A percentile compares a stretch with the other conserved stretches of the same genome.
phyloP scores from a whole-genome alignment of 768 basidiomycete genomes.

The Boletus speciosus region DNA sequence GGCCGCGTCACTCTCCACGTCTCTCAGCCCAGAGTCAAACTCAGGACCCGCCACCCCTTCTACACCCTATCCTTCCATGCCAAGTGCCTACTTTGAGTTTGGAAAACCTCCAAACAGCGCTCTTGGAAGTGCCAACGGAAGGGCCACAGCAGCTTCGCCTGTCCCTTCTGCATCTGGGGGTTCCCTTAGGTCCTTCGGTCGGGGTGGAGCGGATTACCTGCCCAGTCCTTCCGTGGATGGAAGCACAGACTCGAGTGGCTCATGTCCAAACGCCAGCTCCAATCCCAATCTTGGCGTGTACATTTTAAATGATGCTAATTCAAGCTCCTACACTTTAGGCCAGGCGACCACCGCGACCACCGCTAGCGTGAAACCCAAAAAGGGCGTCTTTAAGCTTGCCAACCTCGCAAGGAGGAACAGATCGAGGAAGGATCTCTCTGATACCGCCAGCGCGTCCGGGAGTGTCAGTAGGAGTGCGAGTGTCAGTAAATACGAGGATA shows the following conservation, averaged over 20 bases:
- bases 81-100: background rate
- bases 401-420: slow-evolving; percentile 34
- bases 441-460: slow-evolving; percentile 13
- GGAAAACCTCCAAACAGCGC: background rate
- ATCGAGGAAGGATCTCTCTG: slow-evolving; percentile 29
- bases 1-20: slow-evolving; percentile 42
- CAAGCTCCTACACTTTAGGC: slow-evolving; percentile 11
- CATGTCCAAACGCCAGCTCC: slow-evolving; percentile 7
- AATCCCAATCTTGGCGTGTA: slow-evolving; percentile 11
- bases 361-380: slow-evolving; percentile 22
- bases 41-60: slow-evolving; percentile 22
- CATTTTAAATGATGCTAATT: slow-evolving; percentile 12
- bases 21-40: slow-evolving; percentile 22
- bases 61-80: slow-evolving; percentile 8
- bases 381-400: slow-evolving; percentile 36
- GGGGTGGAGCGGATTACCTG: slow-evolving; percentile 9
- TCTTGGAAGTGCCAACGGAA: background rate
- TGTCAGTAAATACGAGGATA: slow-evolving; percentile 8
- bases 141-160: slow-evolving; percentile 13
- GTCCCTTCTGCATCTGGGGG: slow-evolving; percentile 16
- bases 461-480: slow-evolving; percentile 12
- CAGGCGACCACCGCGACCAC: background rate
- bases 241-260: slow-evolving; percentile 26
- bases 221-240: slow-evolving; percentile 21
- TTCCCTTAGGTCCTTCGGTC: slow-evolving; percentile 16